Evolutionary conservation across 1,139 yeast species (phyloP).

Genomic region (Kurtzmaniella quercitrusa): DNA sequence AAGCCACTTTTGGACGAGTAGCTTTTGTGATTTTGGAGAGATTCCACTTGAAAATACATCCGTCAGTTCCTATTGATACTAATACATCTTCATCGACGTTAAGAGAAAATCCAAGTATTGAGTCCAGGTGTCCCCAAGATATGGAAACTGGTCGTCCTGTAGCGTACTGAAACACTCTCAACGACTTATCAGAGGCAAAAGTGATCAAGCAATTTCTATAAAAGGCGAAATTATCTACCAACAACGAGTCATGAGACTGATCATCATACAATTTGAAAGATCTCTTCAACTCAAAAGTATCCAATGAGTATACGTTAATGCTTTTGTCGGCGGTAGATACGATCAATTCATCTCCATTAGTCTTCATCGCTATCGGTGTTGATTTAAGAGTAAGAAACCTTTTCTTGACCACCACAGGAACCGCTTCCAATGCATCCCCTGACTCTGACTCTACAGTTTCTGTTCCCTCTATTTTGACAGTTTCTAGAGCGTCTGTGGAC

Average conservation of each 20-base stretch:
- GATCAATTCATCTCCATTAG: constrained; percentile 32
- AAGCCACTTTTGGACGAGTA: neutral
- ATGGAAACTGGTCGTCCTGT: constrained; percentile 45
- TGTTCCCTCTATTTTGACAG: too few species aligned
- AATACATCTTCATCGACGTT: constrained; percentile 18
- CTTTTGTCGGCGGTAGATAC: constrained; percentile 53
- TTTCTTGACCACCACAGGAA: constrained; percentile 27
- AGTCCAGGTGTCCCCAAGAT: constrained; percentile 67
- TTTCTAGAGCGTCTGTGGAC: too few species aligned
- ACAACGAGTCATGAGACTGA: constrained; percentile 31
- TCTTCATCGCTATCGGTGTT: constrained; percentile 39
- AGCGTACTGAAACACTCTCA: constrained; percentile 43
- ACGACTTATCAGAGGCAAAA: constrained; percentile 54
- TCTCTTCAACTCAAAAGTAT: constrained; percentile 30
- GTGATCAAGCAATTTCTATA: constrained; percentile 30
- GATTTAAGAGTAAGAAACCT: constrained; percentile 48
- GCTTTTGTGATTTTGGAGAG: constrained; percentile 9
- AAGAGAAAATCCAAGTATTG: constrained; percentile 39
- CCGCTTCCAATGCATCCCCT: constrained; percentile 4
- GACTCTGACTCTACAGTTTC: too few species aligned
- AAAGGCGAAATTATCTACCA: constrained; percentile 38
- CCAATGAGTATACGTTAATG: constrained; percentile 35
- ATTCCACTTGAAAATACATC: constrained; percentile 51
- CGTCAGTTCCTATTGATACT: constrained; percentile 45
- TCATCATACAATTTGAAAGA: constrained; percentile 38